Percentiles rank a stretch among this genome's conserved stretches.
These are phyloP conservation scores for Nigrograna mackinnonii DNA, from an alignment of 2,329 filamentous ascomycete genomes.

Conservation along the genomic window DNA sequence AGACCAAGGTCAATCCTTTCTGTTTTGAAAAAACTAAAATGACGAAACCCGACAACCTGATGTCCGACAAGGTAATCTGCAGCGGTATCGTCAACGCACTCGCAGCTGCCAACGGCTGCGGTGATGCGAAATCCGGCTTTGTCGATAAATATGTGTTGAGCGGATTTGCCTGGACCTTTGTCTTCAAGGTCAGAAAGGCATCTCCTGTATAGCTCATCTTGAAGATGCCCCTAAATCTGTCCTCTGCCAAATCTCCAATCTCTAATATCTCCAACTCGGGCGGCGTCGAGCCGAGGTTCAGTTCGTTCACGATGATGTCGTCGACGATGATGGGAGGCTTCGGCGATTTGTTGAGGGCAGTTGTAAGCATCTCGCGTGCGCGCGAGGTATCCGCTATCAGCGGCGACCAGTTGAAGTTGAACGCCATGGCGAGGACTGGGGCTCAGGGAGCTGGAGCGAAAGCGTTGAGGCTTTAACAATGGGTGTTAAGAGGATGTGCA, in stretches of 20 bases:
- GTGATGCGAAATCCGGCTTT: slow-evolving; percentile 89
- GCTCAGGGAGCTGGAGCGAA: background rate
- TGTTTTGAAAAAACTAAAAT: slow-evolving; percentile 97
- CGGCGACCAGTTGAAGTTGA: slow-evolving; percentile 99
- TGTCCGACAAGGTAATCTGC: slow-evolving; percentile 93
- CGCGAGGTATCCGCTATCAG: slow-evolving; percentile 92
- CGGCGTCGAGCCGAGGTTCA: slow-evolving; percentile 93
- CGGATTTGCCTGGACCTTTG: slow-evolving; percentile 95
- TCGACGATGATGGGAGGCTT: slow-evolving; percentile 99
- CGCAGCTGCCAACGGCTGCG: slow-evolving; percentile 85
- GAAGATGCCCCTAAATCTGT: slow-evolving; percentile 96
- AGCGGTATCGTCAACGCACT: slow-evolving; percentile 96
- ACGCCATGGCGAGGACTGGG: slow-evolving; percentile 73
- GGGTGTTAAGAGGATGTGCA: slow-evolving; percentile 16
- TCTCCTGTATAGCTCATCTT: slow-evolving; percentile 99
- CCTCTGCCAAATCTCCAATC: slow-evolving; percentile 95
- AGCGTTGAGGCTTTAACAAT: slow-evolving; percentile 1
- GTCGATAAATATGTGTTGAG: slow-evolving; percentile 94
- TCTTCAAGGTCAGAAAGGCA: slow-evolving; percentile 92
- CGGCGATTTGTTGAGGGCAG: slow-evolving; percentile 94
- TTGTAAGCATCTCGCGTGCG: slow-evolving; percentile 90
- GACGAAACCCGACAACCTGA: slow-evolving; percentile 94
- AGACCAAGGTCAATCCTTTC: slow-evolving; percentile 94
- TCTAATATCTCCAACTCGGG: slow-evolving; percentile 96
- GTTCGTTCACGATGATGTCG: slow-evolving; percentile 96